phyloP scores from a whole-genome alignment of 768 basidiomycete species.

The Zangia roseola region DNA sequence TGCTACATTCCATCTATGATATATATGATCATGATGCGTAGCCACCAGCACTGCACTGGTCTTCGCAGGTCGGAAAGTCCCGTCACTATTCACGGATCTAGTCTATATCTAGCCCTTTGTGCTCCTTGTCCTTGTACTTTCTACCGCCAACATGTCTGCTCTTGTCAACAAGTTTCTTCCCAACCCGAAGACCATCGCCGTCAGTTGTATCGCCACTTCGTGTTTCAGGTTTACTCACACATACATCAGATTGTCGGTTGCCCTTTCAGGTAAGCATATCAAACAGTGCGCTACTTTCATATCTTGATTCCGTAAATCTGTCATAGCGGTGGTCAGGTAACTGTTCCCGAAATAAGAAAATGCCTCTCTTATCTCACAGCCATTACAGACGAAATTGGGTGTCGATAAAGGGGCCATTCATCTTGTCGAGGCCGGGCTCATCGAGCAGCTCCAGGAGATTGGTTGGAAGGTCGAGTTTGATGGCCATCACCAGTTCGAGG shows the following conservation, averaged over 20 bases:
- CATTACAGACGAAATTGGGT: constrained; percentile 63
- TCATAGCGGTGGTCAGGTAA: constrained; percentile 31
- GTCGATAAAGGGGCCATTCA: constrained; percentile 89
- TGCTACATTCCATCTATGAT: background rate
- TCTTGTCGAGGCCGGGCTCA: constrained; percentile 83
- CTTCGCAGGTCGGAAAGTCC: constrained; percentile 4
- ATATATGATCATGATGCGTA: too few species aligned
- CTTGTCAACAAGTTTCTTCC: constrained; percentile 32
- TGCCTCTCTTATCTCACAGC: constrained; percentile 9
- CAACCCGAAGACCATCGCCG: constrained; percentile 75
- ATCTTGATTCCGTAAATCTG: constrained; percentile 12
- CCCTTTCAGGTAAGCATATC: constrained; percentile 78
- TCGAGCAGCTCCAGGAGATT: constrained; percentile 69
- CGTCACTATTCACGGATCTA: background rate
- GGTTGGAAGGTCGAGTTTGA: constrained; percentile 92
- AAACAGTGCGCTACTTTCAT: background rate
- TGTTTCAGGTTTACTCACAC: constrained; percentile 6
- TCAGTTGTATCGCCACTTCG: constrained; percentile 41
- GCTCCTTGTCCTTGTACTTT: background rate
- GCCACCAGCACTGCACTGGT: background rate
- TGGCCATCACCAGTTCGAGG: constrained; percentile 87
- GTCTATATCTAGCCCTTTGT: constrained; percentile 1
- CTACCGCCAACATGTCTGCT: constrained; percentile 19
- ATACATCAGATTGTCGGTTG: constrained; percentile 79
- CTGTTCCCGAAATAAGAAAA: background rate